A percentile compares a stretch with the other conserved stretches of the same genome.
Evolutionary conservation across 306 rosid genomes (phyloP).

Genomic region (Clitoria ternatea): DNA sequence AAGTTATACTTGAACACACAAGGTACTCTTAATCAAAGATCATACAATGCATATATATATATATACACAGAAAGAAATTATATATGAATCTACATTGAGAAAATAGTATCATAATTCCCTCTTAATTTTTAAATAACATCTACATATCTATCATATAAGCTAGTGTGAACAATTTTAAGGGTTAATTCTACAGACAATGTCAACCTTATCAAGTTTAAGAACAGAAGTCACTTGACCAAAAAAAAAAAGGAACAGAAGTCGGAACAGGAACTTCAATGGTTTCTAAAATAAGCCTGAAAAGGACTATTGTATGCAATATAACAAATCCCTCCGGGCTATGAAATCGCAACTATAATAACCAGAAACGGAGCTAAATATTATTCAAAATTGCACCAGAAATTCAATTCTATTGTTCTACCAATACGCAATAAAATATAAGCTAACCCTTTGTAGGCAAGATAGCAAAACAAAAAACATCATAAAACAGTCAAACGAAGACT

Average conservation of each 20-base stretch:
- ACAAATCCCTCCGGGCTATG: neutral
- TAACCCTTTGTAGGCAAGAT: neutral
- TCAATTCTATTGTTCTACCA: neutral
- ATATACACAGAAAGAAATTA: neutral
- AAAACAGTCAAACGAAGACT: constrained; percentile 14
- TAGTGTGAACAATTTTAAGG: neutral
- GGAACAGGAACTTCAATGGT: constrained; percentile 12
- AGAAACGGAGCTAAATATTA: neutral
- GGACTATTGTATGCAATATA: neutral
- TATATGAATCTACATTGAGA: neutral
- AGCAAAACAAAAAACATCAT: constrained; percentile 5
- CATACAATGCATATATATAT: neutral
- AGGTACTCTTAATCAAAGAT: neutral
- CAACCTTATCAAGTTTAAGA: constrained; percentile 9
- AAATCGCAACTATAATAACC: constrained; percentile 11
- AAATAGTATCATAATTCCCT: neutral
- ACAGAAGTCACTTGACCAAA: no score
- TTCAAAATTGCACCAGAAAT: neutral
- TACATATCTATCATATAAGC: neutral
- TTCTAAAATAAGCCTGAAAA: constrained; percentile 6
- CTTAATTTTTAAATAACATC: neutral
- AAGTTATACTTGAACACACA: neutral
- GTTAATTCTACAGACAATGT: neutral
- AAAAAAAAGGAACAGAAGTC: constrained; percentile 10
- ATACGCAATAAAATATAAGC: constrained; percentile 12